Evolutionary conservation across 129 eudicot species (phyloP), one percentile per base, ranked within the genome.

Genomic region (Flaveria robusta): DNA sequence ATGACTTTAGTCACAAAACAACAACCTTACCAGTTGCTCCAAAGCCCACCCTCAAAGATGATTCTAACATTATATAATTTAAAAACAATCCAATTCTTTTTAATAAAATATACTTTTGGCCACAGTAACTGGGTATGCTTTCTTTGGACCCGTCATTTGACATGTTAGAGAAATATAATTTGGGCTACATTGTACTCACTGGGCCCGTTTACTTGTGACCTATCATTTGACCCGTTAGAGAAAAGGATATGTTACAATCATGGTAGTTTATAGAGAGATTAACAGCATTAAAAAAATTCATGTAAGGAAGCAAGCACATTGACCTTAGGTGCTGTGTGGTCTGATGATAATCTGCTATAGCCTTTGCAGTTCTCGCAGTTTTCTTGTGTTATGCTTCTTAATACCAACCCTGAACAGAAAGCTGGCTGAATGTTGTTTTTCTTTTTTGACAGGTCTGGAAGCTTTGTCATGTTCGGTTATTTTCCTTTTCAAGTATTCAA

Each of bases 331-430:
- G 64, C 46, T 79, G 50, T 68, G 81, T 66, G 62, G 73, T 66
- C 74, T 45, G 71, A 76, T 29, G 77, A 68, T 63, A 71, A 66
- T 70, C 77, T 77, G 80, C 72, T 74, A 55, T 52, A 66, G 81
- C 66, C 84, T 78, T 85, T 29, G 87, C 73, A 83, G 84, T 60
- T 84, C 75, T 70, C 67, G 84, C 81, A 93, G 71, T 76, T 88
- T 88, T 34, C 85, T 82, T 42, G 74, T 26, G 47, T 93, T 90
- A 46, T 79, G 87, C 85, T 81, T 83, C 83, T 64, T 93, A 73
- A 90, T 93, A 76, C 96, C 98, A 70, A 85, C 71, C 76, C 87
- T 88, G 62, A 83, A 93, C 74, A 24, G 78, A 76, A 83, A 67
- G 84, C 95, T 93, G 27, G 89, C 98, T 68, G 85, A 54, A 69